Evolutionary conservation across 108 stramenopile genomes (phyloP), one percentile per base, ranked within the genome.

Genomic region (Bacterosira constricta): DNA sequence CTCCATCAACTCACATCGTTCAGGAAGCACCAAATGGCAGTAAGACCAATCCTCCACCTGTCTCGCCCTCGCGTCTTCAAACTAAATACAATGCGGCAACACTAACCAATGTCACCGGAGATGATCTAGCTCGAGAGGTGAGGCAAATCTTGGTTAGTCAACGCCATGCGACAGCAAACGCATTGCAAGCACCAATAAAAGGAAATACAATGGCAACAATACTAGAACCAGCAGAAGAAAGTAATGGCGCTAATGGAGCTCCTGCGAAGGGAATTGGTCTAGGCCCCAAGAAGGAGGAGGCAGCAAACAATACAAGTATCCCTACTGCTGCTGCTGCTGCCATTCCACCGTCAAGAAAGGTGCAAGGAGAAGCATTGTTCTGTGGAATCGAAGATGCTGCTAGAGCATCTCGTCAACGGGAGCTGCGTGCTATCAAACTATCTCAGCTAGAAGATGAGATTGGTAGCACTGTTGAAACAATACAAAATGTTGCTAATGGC

Each of bases 321-420:
- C n/a, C n/a, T n/a, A n/a, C n/a, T n/a, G n/a, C n/a, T n/a, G n/a
- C n/a, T n/a, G n/a, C n/a, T n/a, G n/a, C n/a, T n/a, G n/a, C n/a
- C n/a, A n/a, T n/a, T n/a, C n/a, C n/a, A 59, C 57, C 35, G 5
- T 21, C 57, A 38, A 9, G 35, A 35, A 59, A 38, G 8, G 32
- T 31, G 25, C 7, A 11, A 29, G 15, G 15, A 32, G 20, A 18
- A 63, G 65, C 73, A 50, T 42, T 64, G 1, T 89, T 86, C 50
- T 59, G 68, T 10, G 88, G 88, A 12, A 84, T 89, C 36, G 85
- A 86, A 71, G 85, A 80, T n/a, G 85, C 78, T 7, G 88, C 88
- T 9, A 75, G 71, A 42, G 62, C 38, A 6, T 86, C 88, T 4
- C 31, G 88, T 20, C 73, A 45, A 53, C 59, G 83, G 25, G 77